Conservation (phyloP, 1,284 basidiomycete genomes). For the Moniliophthora roreri region DNA sequence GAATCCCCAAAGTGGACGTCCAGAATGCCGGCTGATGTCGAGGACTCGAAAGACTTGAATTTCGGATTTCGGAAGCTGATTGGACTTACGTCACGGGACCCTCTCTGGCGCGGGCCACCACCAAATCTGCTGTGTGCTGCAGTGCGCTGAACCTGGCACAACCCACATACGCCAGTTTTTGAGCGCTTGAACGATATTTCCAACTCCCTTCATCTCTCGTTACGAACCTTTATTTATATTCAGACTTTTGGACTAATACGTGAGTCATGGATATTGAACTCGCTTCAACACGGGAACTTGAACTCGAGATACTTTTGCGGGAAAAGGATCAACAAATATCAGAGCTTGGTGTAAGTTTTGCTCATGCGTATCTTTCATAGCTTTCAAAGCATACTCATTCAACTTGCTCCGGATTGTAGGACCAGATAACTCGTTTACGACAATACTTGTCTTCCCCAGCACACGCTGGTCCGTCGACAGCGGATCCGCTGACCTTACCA, state of each 20-base stretch:
- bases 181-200: too few relatives aligned
- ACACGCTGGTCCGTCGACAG: slow-evolving; percentile 55
- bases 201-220: too few relatives aligned
- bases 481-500: slow-evolving; percentile 65
- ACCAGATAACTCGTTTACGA: slow-evolving; percentile 68
- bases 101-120: too few relatives aligned
- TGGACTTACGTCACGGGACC: too few relatives aligned
- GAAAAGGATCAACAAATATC: slow-evolving; percentile 69
- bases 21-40: too few relatives aligned
- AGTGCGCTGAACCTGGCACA: too few relatives aligned
- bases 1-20: too few relatives aligned
- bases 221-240: too few relatives aligned
- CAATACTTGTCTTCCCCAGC: slow-evolving; percentile 47
- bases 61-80: too few relatives aligned
- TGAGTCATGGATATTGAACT: slow-evolving; percentile 50
- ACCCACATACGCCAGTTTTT: too few relatives aligned
- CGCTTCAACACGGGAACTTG: slow-evolving; percentile 71
- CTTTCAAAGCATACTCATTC: background rate
- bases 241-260: background rate
- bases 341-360: slow-evolving; percentile 61
- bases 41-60: too few relatives aligned
- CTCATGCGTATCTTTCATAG: background rate
- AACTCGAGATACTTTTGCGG: slow-evolving; percentile 72
- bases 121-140: too few relatives aligned
- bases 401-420: slow-evolving; percentile 34